Evolutionary conservation across 2,329 filamentous ascomycete genomes (phyloP).

Genomic region (Fusarium circinatum): DNA sequence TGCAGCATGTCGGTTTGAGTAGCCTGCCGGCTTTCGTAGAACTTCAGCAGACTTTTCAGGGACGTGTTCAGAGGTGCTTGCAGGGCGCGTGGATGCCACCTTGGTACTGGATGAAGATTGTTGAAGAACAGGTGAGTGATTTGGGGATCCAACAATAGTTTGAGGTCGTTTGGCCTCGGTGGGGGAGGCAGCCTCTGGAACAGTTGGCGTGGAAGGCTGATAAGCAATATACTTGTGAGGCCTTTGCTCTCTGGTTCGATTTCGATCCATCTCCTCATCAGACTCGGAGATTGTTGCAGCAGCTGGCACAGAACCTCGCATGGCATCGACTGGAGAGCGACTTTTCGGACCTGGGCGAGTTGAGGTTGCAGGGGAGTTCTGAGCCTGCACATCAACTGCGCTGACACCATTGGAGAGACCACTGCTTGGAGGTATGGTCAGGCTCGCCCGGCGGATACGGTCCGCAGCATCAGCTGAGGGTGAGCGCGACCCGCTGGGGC

Average conservation of each 20-base stretch:
- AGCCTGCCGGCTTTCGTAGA: constrained; percentile 46
- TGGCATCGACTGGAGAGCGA: constrained; percentile 48
- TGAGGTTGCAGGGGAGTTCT: constrained; percentile 37
- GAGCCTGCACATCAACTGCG: constrained; percentile 53
- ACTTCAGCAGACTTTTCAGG: constrained; percentile 47
- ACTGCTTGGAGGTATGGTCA: constrained; percentile 50
- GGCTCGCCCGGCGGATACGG: constrained; percentile 53
- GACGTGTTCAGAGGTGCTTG: constrained; percentile 45
- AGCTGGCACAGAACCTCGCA: constrained; percentile 44
- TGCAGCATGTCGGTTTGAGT: constrained; percentile 36
- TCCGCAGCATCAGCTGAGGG: constrained; percentile 59
- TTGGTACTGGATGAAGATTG: constrained; percentile 47
- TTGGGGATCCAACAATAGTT: constrained; percentile 24
- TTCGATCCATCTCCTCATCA: constrained; percentile 50
- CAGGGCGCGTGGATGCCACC: constrained; percentile 48
- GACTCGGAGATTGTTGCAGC: constrained; percentile 56
- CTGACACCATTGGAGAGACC: constrained; percentile 50
- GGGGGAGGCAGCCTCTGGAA: constrained; percentile 35
- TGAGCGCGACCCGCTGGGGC: constrained; percentile 60
- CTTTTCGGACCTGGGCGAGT: constrained; percentile 41
- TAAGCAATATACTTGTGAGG: constrained; percentile 35
- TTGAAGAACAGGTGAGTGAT: constrained; percentile 27
- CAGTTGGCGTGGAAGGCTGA: constrained; percentile 41
- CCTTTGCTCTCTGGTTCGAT: constrained; percentile 32
- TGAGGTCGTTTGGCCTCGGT: constrained; percentile 35